Percentiles rank a stretch among this genome's conserved stretches.
These are phyloP conservation scores for Mycena citricolor DNA, from an alignment of 1,284 basidiomycete genomes.

Conservation along the genomic window DNA sequence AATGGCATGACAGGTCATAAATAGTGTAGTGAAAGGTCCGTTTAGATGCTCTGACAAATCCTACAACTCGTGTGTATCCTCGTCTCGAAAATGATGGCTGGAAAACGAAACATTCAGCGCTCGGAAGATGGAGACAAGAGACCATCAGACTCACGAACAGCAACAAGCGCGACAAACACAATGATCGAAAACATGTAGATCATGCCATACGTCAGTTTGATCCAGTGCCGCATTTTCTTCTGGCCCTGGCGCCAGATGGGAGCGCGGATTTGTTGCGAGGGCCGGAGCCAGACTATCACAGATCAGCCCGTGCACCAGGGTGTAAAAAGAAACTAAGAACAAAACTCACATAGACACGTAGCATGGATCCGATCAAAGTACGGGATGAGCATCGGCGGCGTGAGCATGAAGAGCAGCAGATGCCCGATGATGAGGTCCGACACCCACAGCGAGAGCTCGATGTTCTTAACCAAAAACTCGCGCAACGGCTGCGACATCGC, in stretches of 20 bases:
- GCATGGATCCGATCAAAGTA: conserved; percentile 78
- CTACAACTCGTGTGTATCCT: conserved; percentile 60
- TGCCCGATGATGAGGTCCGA: conserved; percentile 72
- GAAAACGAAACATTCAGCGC: conserved; percentile 16
- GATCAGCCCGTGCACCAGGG: conserved; percentile 74
- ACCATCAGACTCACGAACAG: conserved; percentile 59
- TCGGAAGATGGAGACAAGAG: not conserved
- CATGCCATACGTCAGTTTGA: conserved; percentile 77
- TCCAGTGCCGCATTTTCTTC: conserved; percentile 81
- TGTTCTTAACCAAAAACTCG: conserved; percentile 87
- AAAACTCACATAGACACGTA: conserved; percentile 65
- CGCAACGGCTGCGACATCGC: conserved; percentile 88
- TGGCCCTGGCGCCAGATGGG: conserved; percentile 91
- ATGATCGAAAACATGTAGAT: conserved; percentile 74
- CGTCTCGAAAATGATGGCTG: conserved; percentile 64
- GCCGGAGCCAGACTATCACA: conserved; percentile 69
- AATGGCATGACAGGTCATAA: too few relatives aligned
- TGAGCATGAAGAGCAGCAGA: conserved; percentile 73
- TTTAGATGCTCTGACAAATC: conserved; percentile 70
- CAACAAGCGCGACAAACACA: conserved; percentile 76
- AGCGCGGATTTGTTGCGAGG: conserved; percentile 36
- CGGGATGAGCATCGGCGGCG: conserved; percentile 70
- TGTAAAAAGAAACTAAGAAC: conserved; percentile 23
- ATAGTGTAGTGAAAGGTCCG: conserved; percentile 31
- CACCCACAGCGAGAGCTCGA: conserved; percentile 79